Base-by-base conservation (phyloP, 148 eudicot genomes). In the Limonium bicolor region DNA sequence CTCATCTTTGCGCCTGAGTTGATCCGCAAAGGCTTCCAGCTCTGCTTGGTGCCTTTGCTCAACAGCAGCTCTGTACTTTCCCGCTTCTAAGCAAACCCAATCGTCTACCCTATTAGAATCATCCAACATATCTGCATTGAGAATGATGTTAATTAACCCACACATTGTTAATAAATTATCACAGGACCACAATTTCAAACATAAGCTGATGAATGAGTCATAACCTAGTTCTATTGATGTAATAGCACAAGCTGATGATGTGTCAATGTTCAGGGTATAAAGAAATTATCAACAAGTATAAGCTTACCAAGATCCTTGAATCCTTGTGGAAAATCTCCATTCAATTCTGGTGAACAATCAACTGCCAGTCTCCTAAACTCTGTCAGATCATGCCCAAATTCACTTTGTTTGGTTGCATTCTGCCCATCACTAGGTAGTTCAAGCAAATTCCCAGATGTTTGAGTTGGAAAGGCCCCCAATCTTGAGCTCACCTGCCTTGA, bases 21-120 rank as follows among this genome's bases (percentile, higher is more conserved):
- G 78, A 55, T 80, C 92, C 4, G 77, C 63, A 46, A 88, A 77
- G 7, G 83, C 85, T 38, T 77, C 79, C 40, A 88, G 48, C 52
- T 88, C 94, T 6, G 61, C 54, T 36, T 62, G 79, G 64, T 77
- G 96, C 36, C 67, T 62, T 42, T 88, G 71, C 55, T 82, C 76
- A 41, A 73, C 45, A 35, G 68, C 58, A 39, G 31, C 36, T 19
- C 38, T 61, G 58, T 72, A 77, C 41, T 60, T 74, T 41, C 66
- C 86, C 14, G 85, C 74, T 66, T 69, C 77, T 3, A 64, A 61
- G 56, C 55, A 65, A 52, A 67, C 72, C 86, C 87, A 71, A 38
- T 56, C 70, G 57, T 79, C 76, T 61, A 77, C 54, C 25, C 63
- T 70, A 36, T 60, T 61, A 34, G 50, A 51, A 40, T 74, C 72